Conservation (phyloP, 768 basidiomycete genomes). For the Leccinum incarnatum region DNA sequence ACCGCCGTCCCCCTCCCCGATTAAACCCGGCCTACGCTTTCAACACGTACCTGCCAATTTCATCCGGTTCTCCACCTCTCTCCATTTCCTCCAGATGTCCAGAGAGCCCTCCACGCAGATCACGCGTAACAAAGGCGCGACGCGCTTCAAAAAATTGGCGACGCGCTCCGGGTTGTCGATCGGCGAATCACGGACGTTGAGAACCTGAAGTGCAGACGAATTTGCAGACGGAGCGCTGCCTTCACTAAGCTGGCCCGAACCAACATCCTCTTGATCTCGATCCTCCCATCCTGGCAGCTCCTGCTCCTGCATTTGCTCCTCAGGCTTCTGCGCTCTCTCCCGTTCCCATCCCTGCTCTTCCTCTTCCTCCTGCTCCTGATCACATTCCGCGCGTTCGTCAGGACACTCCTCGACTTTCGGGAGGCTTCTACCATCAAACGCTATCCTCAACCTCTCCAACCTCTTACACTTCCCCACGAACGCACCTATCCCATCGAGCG, state of each 20-base stretch:
- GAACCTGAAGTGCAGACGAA: conserved; percentile 16
- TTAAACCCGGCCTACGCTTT: not conserved
- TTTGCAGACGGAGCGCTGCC: not conserved
- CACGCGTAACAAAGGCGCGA: conserved; percentile 24
- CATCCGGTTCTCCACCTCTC: conserved; percentile 26
- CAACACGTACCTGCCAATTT: conserved; percentile 6
- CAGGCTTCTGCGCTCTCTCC: not conserved
- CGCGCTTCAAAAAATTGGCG: conserved; percentile 23
- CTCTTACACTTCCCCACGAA: conserved; percentile 18
- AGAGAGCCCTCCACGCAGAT: conserved; percentile 26
- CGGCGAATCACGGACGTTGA: conserved; percentile 29
- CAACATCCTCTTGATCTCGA: not conserved
- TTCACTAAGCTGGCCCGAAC: not conserved
- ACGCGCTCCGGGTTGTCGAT: conserved; percentile 26
- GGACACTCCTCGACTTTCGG: not conserved
- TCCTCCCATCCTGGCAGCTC: not conserved
- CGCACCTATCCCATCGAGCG: conserved; percentile 22
- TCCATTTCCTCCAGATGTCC: conserved; percentile 31
- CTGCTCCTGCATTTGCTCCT: not conserved
- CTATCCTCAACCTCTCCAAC: conserved; percentile 18
- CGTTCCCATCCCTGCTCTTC: not conserved
- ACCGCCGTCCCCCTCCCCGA: no score
- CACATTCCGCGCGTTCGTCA: not conserved
- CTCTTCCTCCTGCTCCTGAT: not conserved
- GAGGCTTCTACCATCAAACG: conserved; percentile 25